Percentiles rank a stretch among this genome's conserved stretches.
Conservation (phyloP, 2,329 filamentous ascomycete genomes). For the Fusarium avenaceum region DNA sequence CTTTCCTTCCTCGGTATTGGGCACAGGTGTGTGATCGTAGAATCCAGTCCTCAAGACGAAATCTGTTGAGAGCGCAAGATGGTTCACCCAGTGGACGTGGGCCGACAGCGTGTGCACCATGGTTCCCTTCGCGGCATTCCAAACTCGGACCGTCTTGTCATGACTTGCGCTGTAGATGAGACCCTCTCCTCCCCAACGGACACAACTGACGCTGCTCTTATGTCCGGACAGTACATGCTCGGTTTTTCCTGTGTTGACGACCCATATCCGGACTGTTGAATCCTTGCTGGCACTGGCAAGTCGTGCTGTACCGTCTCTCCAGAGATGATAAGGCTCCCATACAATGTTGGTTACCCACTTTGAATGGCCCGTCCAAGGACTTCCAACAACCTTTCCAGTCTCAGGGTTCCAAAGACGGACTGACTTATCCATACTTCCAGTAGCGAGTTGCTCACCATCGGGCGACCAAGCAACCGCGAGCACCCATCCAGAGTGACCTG, state of each 20-base stretch:
- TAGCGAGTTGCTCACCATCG: slow-evolving; percentile 84
- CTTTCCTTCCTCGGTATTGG: slow-evolving; percentile 77
- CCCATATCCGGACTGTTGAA: slow-evolving; percentile 88
- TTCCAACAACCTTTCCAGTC: slow-evolving; percentile 80
- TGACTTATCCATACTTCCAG: slow-evolving; percentile 92
- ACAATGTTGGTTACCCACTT: slow-evolving; percentile 90
- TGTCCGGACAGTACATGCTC: slow-evolving; percentile 90
- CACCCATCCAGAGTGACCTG: slow-evolving; percentile 90
- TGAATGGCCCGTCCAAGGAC: slow-evolving; percentile 81
- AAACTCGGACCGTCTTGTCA: slow-evolving; percentile 93
- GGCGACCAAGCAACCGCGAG: slow-evolving; percentile 89
- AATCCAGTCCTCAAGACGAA: slow-evolving; percentile 88
- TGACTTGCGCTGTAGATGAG: slow-evolving; percentile 87
- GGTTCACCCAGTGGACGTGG: slow-evolving; percentile 96
- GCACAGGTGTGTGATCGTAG: slow-evolving; percentile 83
- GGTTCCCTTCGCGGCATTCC: slow-evolving; percentile 84
- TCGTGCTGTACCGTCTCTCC: slow-evolving; percentile 78
- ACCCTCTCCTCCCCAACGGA: slow-evolving; percentile 94
- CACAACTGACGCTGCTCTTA: slow-evolving; percentile 88
- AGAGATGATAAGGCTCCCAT: slow-evolving; percentile 95
- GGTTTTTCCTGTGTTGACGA: slow-evolving; percentile 80
- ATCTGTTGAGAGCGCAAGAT: slow-evolving; percentile 92
- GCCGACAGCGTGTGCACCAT: slow-evolving; percentile 82
- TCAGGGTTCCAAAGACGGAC: slow-evolving; percentile 91
- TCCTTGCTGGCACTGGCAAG: slow-evolving; percentile 93